Evolutionary conservation across 768 basidiomycete species (phyloP), one percentile per base, ranked within the genome.

Genomic region (Phaffia tasmanica): DNA sequence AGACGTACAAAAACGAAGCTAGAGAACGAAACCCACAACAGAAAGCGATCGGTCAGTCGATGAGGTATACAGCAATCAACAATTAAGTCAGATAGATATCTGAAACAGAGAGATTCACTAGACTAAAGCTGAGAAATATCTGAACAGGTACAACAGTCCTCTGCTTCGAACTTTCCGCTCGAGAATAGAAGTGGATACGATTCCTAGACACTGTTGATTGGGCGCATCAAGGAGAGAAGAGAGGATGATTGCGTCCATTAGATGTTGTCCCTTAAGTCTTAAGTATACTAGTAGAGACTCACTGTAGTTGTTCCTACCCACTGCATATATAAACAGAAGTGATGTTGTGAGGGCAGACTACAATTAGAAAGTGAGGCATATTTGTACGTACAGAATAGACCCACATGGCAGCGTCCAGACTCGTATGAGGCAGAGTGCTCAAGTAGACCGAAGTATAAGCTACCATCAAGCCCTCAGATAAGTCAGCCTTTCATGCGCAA

Each of bases 101-200:
- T 51, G 0, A 16, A 23, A 15, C 19, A 42, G 21, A 30, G 19
- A 25, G 14, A 64, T 51, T 64, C 29, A 64, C 63, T 64, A 64
- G 21, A 64, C 63, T 3, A 64, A 50, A 21, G 35, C 27, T 46
- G 51, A 55, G 21, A 64, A 64, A 35, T 21, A 61, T 53, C 76
- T 74, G 70, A 79, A 79, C 15, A 78, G 65, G 70, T 78, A 79
- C 8, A 79, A 69, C n/a, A 80, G 69, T 0, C 78, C 78, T 55
- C 75, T 68, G 48, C 73, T 75, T 1, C 79, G 71, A 18, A 80
- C 77, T 67, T 78, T 79, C 32, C 71, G 69, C 49, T 75, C 72
- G 15, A 80, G 70, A 61, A 79, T 77, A 72, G 74, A 78, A 30
- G 72, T 71, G 8, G 75, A 77, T 18, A 77, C 65, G 3, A 70